Evolutionary conservation across 139 green algal species (phyloP).

Genomic region (Zygnema circumcarinatum): DNA sequence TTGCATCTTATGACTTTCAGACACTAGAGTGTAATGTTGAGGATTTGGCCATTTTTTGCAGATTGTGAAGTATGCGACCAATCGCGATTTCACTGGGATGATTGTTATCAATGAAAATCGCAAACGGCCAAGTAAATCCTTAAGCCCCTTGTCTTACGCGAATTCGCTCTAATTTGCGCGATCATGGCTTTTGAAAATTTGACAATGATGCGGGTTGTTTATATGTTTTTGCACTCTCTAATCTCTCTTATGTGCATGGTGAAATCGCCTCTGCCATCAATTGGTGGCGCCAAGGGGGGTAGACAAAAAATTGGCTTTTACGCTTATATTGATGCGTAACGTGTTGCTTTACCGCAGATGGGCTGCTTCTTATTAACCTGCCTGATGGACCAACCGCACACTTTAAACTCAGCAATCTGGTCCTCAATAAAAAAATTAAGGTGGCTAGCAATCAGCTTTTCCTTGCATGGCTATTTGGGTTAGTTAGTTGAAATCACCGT

Average conservation of each 20-base stretch:
- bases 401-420: conserved; percentile 58
- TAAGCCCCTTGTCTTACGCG: not conserved
- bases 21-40: too few relatives aligned
- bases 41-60: conserved; percentile 28
- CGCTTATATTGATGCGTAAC: too few relatives aligned
- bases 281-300: too few relatives aligned
- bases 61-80: conserved; percentile 62
- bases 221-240: not conserved
- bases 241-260: not conserved
- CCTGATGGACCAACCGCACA: conserved; percentile 63
- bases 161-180: not conserved
- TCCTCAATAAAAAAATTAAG: conserved; percentile 57
- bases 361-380: conserved; percentile 59
- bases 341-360: too few relatives aligned
- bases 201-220: not conserved
- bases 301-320: too few relatives aligned
- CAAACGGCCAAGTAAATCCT: conserved; percentile 54
- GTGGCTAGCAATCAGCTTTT: conserved; percentile 3
- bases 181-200: not conserved
- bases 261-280: too few relatives aligned
- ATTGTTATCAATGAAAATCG: conserved; percentile 65
- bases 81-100: conserved; percentile 59
- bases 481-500: too few relatives aligned
- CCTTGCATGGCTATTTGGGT: too few relatives aligned
- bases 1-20: too few relatives aligned